A percentile compares a stretch with the other conserved stretches of the same genome.
Conservation (phyloP, 495 filamentous ascomycete genomes). For the Parathielavia appendiculata region DNA sequence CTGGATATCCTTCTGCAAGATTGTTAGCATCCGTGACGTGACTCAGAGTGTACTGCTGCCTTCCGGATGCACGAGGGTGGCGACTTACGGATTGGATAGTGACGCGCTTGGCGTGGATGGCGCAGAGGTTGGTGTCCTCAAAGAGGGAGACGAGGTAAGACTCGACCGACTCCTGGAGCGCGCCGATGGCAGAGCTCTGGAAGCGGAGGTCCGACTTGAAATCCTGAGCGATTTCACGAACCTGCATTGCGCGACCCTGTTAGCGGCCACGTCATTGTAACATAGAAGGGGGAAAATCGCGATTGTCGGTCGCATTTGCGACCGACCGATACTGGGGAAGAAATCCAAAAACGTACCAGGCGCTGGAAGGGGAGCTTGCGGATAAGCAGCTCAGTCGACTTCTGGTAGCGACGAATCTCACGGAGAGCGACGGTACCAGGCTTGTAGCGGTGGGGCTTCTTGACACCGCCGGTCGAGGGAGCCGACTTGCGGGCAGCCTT, state of each 20-base stretch:
- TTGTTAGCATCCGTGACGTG: slow-evolving; percentile 34
- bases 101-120: slow-evolving; percentile 99
- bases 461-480: slow-evolving; percentile 70
- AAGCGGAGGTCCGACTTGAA: slow-evolving; percentile 99
- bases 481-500: slow-evolving; percentile 53
- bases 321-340: not conserved
- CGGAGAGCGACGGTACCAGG: slow-evolving; percentile 99
- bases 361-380: slow-evolving; percentile 99
- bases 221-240: slow-evolving; percentile 99
- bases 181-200: slow-evolving; percentile 99
- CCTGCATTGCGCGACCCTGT: slow-evolving; percentile 35
- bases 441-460: slow-evolving; percentile 99
- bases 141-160: slow-evolving; percentile 99
- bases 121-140: slow-evolving; percentile 99
- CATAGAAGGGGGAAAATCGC: too few relatives aligned
- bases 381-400: slow-evolving; percentile 99
- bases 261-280: slow-evolving; percentile 29
- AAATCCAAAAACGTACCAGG: slow-evolving; percentile 52
- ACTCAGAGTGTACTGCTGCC: not conserved
- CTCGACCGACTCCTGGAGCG: slow-evolving; percentile 99
- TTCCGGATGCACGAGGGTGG: not conserved
- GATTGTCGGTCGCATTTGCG: slow-evolving; percentile 9
- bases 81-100: slow-evolving; percentile 67
- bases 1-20: slow-evolving; percentile 82
- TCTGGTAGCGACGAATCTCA: slow-evolving; percentile 99